These are phyloP conservation scores for Fusarium coffeatum DNA, from an alignment of 2,329 filamentous ascomycete species.

Conservation along the genomic window DNA sequence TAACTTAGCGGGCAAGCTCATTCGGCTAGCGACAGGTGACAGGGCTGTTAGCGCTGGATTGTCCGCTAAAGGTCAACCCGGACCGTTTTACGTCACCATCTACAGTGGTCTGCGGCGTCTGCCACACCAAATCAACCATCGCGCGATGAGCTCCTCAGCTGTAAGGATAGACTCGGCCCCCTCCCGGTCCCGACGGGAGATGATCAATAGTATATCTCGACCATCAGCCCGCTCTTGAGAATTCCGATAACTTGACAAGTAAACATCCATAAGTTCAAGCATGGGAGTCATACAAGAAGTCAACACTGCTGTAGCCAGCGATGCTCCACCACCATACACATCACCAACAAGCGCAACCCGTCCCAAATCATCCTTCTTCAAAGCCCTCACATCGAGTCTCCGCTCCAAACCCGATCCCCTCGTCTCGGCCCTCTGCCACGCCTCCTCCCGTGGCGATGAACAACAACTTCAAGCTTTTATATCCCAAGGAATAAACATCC, in stretches of 20 bases:
- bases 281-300: background rate
- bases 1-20: no score
- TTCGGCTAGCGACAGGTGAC: background rate
- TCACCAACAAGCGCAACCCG: background rate
- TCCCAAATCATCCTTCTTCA: constrained; percentile 1
- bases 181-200: background rate
- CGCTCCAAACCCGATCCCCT: constrained; percentile 8
- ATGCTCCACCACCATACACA: background rate
- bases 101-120: background rate
- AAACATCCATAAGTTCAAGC: rapidly evolving
- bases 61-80: background rate
- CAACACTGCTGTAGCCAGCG: background rate
- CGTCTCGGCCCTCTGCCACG: constrained; percentile 5
- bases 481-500: background rate
- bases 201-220: no score
- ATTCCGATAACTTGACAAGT: rapidly evolving
- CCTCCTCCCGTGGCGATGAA: background rate
- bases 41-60: background rate
- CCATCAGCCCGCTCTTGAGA: rapidly evolving
- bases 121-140: background rate
- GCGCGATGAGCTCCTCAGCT: background rate
- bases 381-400: background rate
- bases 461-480: constrained; percentile 1
- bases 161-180: background rate
- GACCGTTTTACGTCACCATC: background rate